Evolutionary conservation across 345 rosid species (phyloP).

Genomic region (Eucalyptus urophylla): DNA sequence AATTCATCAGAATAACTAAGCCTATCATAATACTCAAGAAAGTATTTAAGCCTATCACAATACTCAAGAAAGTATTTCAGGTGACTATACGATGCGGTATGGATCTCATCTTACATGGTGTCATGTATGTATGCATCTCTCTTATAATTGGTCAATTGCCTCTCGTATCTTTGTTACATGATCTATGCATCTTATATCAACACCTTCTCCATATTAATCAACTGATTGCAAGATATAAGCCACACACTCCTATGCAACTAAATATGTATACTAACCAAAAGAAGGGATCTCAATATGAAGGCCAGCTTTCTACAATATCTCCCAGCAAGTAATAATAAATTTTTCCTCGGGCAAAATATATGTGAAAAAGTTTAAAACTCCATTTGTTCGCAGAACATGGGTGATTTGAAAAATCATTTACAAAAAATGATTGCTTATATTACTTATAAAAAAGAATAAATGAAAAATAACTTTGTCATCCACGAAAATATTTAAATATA

Average conservation of each 20-base stretch:
- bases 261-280: neutral
- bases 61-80: neutral
- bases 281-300: neutral
- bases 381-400: rapidly evolving
- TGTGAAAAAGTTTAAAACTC: neutral
- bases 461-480: rapidly evolving
- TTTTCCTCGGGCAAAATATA: neutral
- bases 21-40: neutral
- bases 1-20: neutral
- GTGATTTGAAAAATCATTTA: neutral
- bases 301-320: neutral
- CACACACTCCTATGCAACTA: neutral
- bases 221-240: neutral
- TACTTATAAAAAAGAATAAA: neutral
- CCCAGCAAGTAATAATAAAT: neutral
- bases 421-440: neutral
- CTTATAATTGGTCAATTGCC: neutral
- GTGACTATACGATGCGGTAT: neutral
- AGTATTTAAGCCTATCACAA: neutral
- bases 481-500: neutral
- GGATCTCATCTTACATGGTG: neutral
- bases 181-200: neutral
- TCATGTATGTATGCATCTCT: neutral
- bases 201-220: neutral
- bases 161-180: neutral